Conservation (phyloP, 352 stramenopile species). For the Globisporangium iwayamae region DNA sequence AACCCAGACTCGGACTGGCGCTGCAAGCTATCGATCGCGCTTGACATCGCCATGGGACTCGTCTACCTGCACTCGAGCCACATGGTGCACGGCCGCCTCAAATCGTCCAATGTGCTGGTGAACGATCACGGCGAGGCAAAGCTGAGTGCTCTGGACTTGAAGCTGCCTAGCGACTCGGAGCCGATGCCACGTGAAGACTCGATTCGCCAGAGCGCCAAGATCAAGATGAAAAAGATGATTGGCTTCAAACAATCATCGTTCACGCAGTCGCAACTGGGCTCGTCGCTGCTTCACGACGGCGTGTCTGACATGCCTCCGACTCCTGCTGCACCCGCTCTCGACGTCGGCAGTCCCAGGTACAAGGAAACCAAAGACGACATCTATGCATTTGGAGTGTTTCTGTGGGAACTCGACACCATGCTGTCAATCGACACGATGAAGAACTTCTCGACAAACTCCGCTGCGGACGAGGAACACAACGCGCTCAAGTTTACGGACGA, state of each 20-base stretch:
- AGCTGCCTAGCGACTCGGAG: slow-evolving; percentile 20
- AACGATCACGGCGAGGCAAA: slow-evolving; percentile 77
- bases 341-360: neutral
- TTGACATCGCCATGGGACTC: slow-evolving; percentile 78
- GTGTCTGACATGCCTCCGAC: neutral
- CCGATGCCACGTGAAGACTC: slow-evolving; percentile 31
- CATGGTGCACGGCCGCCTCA: slow-evolving; percentile 55
- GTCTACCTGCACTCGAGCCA: slow-evolving; percentile 70
- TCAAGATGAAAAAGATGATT: slow-evolving; percentile 32
- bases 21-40: slow-evolving; percentile 71
- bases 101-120: slow-evolving; percentile 61
- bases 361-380: slow-evolving; percentile 35
- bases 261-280: slow-evolving; percentile 21
- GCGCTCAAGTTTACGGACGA: slow-evolving; percentile 62
- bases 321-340: neutral
- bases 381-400: slow-evolving; percentile 66
- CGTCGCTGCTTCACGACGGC: slow-evolving; percentile 16
- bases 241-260: slow-evolving; percentile 27
- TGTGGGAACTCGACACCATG: slow-evolving; percentile 80
- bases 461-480: slow-evolving; percentile 38
- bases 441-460: slow-evolving; percentile 25
- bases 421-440: slow-evolving; percentile 54
- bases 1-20: slow-evolving; percentile 52
- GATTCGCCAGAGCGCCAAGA: slow-evolving; percentile 36
- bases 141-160: slow-evolving; percentile 65